Evolutionary conservation across 306 rosid genomes (phyloP).

Genomic region (Heteromeles arbutifolia): DNA sequence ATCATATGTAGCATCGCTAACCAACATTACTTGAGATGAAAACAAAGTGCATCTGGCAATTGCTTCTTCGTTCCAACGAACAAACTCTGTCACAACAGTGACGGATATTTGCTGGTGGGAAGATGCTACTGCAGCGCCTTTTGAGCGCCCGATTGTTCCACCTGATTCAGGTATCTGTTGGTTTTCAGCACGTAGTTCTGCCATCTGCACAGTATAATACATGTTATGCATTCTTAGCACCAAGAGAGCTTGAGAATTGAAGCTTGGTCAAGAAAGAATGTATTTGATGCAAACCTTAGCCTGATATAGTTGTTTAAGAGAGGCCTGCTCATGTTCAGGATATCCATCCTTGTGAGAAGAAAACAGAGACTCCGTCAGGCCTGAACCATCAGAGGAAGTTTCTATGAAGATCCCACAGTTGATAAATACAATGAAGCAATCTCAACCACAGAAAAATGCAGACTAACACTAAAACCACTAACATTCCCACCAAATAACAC

Average conservation of each 20-base stretch:
- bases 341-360: constrained; percentile 93
- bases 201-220: constrained; percentile 52
- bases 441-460: background rate
- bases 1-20: background rate
- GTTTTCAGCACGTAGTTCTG: constrained; percentile 78
- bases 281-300: constrained; percentile 61
- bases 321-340: constrained; percentile 92
- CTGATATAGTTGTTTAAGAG: constrained; percentile 80
- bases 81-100: constrained; percentile 95
- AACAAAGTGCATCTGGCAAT: constrained; percentile 86
- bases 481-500: background rate
- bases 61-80: constrained; percentile 99
- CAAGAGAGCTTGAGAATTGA: constrained; percentile 13
- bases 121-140: constrained; percentile 69
- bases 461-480: background rate
- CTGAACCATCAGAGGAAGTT: constrained; percentile 41
- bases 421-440: constrained; percentile 10
- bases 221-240: constrained; percentile 12
- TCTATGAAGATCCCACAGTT: constrained; percentile 11
- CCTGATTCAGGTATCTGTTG: constrained; percentile 72
- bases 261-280: constrained; percentile 3
- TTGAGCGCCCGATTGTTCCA: constrained; percentile 90
- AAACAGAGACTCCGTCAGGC: constrained; percentile 90
- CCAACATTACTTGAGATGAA: constrained; percentile 72
- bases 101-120: constrained; percentile 96